These are phyloP conservation scores for Musa acuminata DNA, from an alignment of 176 grass and related monocot species.

Conservation along the genomic window DNA sequence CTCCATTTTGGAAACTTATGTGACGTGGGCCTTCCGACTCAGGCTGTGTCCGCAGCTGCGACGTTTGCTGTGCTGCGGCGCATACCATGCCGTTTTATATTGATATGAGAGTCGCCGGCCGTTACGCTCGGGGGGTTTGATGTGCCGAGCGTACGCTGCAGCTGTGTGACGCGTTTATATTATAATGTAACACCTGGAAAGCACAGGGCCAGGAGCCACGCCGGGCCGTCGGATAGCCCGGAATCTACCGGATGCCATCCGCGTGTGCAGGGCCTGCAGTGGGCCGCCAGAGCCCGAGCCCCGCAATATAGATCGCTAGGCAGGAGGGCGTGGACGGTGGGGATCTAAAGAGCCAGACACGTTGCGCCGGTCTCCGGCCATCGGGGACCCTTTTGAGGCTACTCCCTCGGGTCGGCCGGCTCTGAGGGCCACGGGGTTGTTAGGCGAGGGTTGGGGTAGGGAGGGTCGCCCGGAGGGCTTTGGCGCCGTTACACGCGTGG, in stretches of 20 bases:
- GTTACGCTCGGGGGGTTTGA: not conserved
- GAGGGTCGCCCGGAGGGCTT: too few relatives aligned
- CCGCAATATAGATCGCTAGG: not conserved
- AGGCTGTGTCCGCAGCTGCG: not conserved
- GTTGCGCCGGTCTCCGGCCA: not conserved
- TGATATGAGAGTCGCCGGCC: not conserved
- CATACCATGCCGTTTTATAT: not conserved
- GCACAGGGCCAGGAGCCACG: not conserved
- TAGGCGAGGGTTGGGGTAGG: too few relatives aligned
- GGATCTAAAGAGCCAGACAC: not conserved
- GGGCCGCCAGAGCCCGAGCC: not conserved
- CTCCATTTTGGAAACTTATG: not conserved
- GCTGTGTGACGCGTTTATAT: not conserved
- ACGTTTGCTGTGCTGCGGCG: not conserved
- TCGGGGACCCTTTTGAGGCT: not conserved
- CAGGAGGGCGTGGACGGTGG: not conserved
- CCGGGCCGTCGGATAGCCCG: not conserved
- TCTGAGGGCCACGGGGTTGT: too few relatives aligned
- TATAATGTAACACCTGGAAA: conserved; percentile 3
- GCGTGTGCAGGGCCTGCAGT: not conserved
- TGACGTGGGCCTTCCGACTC: not conserved
- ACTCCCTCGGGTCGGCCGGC: too few relatives aligned
- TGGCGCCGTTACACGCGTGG: too few relatives aligned
- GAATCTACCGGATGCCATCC: not conserved
- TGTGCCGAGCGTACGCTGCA: not conserved